Percentiles rank a stretch among this genome's conserved stretches.
These are phyloP conservation scores for Candida silvicultrix DNA, from an alignment of 805 yeast genomes.

Conservation along the genomic window DNA sequence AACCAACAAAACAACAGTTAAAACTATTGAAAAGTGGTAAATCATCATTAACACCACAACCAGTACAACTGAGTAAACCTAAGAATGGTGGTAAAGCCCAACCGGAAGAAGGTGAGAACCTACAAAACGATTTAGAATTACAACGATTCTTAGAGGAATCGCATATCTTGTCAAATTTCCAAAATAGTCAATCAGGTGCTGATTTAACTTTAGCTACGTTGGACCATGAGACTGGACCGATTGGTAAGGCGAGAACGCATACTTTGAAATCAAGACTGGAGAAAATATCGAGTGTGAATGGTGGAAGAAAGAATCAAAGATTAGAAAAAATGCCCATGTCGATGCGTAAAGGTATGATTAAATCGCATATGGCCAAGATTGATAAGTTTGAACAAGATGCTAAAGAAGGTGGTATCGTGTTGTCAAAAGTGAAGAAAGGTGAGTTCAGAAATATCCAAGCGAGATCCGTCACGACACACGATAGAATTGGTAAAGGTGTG, in stretches of 20 bases:
- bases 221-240: conserved; percentile 32
- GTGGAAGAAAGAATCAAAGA: conserved; percentile 30
- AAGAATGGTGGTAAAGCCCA: conserved; percentile 13
- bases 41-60: conserved; percentile 32
- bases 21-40: conserved; percentile 55
- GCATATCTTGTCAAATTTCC: conserved; percentile 46
- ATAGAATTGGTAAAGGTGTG: conserved; percentile 40
- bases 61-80: conserved; percentile 1
- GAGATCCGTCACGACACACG: conserved; percentile 24
- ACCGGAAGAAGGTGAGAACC: conserved; percentile 41
- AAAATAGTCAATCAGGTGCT: conserved; percentile 40
- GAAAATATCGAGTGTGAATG: conserved; percentile 40
- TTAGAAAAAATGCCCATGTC: conserved; percentile 84
- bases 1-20: conserved; percentile 40
- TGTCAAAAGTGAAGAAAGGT: conserved; percentile 66
- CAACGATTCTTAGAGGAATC: conserved; percentile 69
- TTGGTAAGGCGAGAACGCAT: conserved; percentile 64
- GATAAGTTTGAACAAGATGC: conserved; percentile 69
- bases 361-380: conserved; percentile 45
- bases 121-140: conserved; percentile 65
- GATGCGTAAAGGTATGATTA: conserved; percentile 78
- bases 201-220: conserved; percentile 58
- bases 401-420: conserved; percentile 82
- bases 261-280: conserved; percentile 55
- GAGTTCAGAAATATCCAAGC: conserved; percentile 54